Evolutionary conservation across 140 eudicot species (phyloP).

Genomic region (Anethum foeniculum): DNA sequence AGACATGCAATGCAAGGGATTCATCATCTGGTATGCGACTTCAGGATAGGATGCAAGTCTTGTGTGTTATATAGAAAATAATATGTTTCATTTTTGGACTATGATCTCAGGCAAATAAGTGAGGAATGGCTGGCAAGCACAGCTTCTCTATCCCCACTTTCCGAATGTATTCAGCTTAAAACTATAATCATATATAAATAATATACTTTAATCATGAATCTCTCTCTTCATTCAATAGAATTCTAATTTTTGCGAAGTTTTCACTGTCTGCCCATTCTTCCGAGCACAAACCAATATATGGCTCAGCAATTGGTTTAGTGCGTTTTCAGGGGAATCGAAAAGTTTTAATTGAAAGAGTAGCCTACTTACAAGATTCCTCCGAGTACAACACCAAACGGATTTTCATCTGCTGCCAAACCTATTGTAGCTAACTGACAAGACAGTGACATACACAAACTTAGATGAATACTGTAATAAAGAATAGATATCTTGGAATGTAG

Average conservation of each 20-base stretch:
- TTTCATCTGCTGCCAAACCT: constrained; percentile 96
- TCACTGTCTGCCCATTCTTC: not conserved
- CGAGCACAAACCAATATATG: not conserved
- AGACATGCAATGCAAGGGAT: not conserved
- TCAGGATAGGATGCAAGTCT: not conserved
- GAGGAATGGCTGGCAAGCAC: not conserved
- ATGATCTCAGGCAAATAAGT: not conserved
- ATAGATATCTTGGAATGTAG: not conserved
- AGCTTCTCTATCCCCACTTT: not conserved
- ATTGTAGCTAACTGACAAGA: constrained; percentile 77
- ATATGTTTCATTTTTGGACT: not conserved
- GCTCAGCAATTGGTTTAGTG: not conserved
- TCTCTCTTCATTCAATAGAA: not conserved
- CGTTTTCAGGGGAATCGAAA: not conserved
- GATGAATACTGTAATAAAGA: not conserved
- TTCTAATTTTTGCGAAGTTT: not conserved
- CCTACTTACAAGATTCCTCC: constrained; percentile 80
- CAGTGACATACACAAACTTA: not conserved
- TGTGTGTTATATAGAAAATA: not conserved
- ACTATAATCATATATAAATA: not conserved
- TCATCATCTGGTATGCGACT: not conserved
- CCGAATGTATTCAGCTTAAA: not conserved
- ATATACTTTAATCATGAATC: not conserved
- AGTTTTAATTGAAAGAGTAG: not conserved
- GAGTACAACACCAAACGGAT: constrained; percentile 93